phyloP scores from a whole-genome alignment of 1,284 basidiomycete genomes.

The Sphagnurus paluster region DNA sequence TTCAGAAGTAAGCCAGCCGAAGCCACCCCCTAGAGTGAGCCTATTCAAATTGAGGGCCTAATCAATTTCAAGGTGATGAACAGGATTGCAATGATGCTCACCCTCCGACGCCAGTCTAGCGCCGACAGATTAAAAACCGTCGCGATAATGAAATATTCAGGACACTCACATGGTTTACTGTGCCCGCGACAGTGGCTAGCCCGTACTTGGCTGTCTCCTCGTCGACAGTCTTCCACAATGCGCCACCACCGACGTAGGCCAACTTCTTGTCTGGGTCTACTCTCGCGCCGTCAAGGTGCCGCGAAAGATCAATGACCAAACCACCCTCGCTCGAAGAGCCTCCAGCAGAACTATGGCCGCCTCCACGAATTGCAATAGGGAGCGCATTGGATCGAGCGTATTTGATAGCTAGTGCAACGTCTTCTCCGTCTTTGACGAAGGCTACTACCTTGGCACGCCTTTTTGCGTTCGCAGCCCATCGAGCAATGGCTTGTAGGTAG shows the following conservation, averaged over 20 bases:
- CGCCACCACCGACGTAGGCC: slow-evolving; percentile 52
- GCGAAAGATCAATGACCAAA: slow-evolving; percentile 57
- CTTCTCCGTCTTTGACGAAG: slow-evolving; percentile 40
- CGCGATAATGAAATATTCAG: not conserved
- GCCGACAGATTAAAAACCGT: slow-evolving; percentile 4
- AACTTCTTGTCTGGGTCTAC: slow-evolving; percentile 44
- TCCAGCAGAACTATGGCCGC: slow-evolving; percentile 52
- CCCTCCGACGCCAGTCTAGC: slow-evolving; percentile 59
- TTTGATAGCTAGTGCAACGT: slow-evolving; percentile 42
- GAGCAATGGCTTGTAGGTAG: slow-evolving; percentile 40
- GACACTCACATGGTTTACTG: slow-evolving; percentile 51
- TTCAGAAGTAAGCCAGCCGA: slow-evolving; percentile 49
- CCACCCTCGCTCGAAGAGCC: slow-evolving; percentile 52
- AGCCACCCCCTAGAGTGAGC: slow-evolving; percentile 58
- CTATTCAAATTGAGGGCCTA: slow-evolving; percentile 28
- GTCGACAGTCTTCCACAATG: slow-evolving; percentile 54
- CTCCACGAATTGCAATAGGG: slow-evolving; percentile 48
- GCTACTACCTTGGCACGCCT: slow-evolving; percentile 46
- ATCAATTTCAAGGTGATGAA: not conserved
- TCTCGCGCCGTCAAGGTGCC: slow-evolving; percentile 40
- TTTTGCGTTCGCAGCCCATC: slow-evolving; percentile 48
- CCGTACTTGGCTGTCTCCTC: too few species aligned
- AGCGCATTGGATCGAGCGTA: slow-evolving; percentile 39
- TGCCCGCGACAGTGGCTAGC: slow-evolving; percentile 51
- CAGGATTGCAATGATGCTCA: slow-evolving; percentile 23